Evolutionary conservation across 2,329 filamentous ascomycete species (phyloP), one percentile per base, ranked within the genome.

Genomic region (Exophiala aquamarina): DNA sequence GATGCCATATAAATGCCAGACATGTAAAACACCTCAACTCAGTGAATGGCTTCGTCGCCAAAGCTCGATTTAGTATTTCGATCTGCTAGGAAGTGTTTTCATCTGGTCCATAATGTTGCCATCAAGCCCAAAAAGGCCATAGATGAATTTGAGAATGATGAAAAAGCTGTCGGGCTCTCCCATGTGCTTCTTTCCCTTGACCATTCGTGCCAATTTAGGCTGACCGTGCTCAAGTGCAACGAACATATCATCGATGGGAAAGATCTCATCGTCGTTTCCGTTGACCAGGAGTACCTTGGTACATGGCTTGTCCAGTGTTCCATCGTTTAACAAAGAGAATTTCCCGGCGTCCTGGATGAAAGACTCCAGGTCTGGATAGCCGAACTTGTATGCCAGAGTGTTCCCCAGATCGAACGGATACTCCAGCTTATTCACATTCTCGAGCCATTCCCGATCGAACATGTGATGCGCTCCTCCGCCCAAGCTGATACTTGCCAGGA

Each of bases 171-270:
- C 56, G 1, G 83, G 83, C 61, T 87, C 86, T 9, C 83, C 83
- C 83, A 86, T 87, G 58, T 87, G 83, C 56, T 84, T 64, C 23
- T 79, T 70, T 1, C 77, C 77, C 1, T 76, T 68, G 52, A 85
- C 83, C 66, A 86, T 72, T 18, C 69, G 66, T 31, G 67, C 76
- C 57, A 77, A 71, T 63, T 82, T 82, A 2, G 76, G 71, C 15
- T 65, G 59, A 0, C 77, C 79, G 59, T 77, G 72, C 56, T 73
- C 67, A 37, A 82, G 56, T 19, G 75, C 75, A 32, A 82, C 61
- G 54, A 78, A 77, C 46, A 78, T 76, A 56, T 82, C 79, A 56
- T 82, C 79, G 36, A 82, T 77, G 0, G 79, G 79, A 62, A 83
- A 82, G 38, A 83, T 81, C 66, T 81, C 78, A 58, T 82, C 79